phyloP scores from a whole-genome alignment of 495 filamentous ascomycete species.

The Saxophila tyrrhenica region DNA sequence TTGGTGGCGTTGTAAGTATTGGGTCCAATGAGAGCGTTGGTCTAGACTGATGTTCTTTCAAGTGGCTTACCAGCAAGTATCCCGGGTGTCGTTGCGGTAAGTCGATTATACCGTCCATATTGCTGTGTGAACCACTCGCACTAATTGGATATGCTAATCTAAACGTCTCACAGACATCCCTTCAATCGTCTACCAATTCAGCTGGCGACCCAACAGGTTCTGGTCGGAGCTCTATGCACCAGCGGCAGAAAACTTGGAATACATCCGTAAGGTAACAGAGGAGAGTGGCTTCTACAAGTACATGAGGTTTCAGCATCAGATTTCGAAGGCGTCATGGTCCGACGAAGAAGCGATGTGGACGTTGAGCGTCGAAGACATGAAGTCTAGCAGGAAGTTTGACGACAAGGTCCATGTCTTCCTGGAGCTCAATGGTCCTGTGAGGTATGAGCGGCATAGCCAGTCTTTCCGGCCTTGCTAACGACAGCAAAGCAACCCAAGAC shows the following conservation, averaged over 20 bases:
- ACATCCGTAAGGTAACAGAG: slow-evolving; percentile 1
- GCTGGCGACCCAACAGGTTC: slow-evolving; percentile 5
- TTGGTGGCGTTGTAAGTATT: slow-evolving; percentile 6
- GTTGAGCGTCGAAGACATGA: slow-evolving; percentile 3
- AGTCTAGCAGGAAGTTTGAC: neutral
- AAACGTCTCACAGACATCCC: no score
- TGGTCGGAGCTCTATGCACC: slow-evolving; percentile 10
- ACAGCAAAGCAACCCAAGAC: slow-evolving; percentile 1
- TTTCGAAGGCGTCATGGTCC: neutral
- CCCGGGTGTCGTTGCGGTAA: neutral
- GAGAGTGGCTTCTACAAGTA: slow-evolving; percentile 8
- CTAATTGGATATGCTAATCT: no score
- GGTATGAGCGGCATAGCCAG: no score
- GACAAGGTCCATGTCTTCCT: slow-evolving; percentile 7
- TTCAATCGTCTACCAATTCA: slow-evolving; percentile 7
- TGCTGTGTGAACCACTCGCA: no score
- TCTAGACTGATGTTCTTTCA: neutral
- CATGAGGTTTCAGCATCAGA: slow-evolving; percentile 7
- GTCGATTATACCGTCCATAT: no score
- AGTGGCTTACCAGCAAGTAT: neutral
- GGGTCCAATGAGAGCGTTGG: neutral
- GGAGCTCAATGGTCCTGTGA: slow-evolving; percentile 8
- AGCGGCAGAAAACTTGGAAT: slow-evolving; percentile 6
- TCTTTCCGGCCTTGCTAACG: neutral
- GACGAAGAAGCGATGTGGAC: slow-evolving; percentile 6